Evolutionary conservation across 305 asterid genomes (phyloP), one percentile per base, ranked within the genome.

Genomic region (Solanum hybrid): DNA sequence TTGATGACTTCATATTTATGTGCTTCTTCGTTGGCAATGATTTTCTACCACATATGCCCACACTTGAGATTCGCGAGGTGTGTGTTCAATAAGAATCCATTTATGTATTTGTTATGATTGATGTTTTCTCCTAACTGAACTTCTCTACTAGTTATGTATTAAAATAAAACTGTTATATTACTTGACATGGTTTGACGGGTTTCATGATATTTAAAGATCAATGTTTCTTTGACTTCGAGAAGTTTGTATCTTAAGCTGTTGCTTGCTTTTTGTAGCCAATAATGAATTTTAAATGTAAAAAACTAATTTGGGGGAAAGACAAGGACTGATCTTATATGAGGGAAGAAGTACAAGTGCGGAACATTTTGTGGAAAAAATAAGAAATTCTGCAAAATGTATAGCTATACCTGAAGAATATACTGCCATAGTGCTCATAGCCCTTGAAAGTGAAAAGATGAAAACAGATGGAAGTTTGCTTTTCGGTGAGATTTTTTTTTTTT

Each of bases 21-120:
- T 98, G 99, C 92, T 98, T 98, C 95, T 98, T 98, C 79, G 99
- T 98, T 34, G 99, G 99, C 91, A 98, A 98, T 91, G 99, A 98
- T 93, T 98, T 98, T 91, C 91, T 98, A 94, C 99, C 99, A n/a
- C 99, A 98, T 93, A 97, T 98, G 99, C 99, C 99, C 78, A 98
- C 99, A 34, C 98, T 98, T 72, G 99, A 98, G 97, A 98, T 98
- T 91, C 99, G 99, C 36, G 99, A 98, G 99, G 99, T 97, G 80
- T 92, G 97, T 93, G 89, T 31, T 29, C 61, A 31, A 22, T 86
- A 15, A 32, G 51, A 86, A 86, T n/a, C 36, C 45, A 76, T 22
- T 65, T 77, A 8, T 45, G 65, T 78, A 6, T 86, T 61, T 24
- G 76, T 61, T 88, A 20, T 14, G 26, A 57, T 87, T 26, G 34